Percentiles rank a stretch among this genome's conserved stretches.
These are phyloP conservation scores for Chloroidium sp. DNA, from an alignment of 163 green algal species.

Conservation along the genomic window DNA sequence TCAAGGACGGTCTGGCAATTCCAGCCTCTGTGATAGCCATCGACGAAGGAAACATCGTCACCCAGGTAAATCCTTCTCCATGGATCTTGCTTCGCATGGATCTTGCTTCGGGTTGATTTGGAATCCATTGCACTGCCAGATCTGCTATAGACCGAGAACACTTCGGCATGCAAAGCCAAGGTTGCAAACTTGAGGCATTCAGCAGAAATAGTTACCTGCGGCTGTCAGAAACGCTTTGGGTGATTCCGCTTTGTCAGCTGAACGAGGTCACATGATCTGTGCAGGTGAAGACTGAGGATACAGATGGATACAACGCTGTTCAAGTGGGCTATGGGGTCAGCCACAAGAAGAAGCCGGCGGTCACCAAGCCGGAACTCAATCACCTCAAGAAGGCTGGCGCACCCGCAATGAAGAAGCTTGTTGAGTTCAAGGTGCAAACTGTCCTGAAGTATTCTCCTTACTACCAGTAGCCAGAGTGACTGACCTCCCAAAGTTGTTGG, in stretches of 20 bases:
- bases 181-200: background rate
- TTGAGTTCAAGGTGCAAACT: constrained; percentile 81
- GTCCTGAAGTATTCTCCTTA: too few relatives aligned
- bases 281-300: constrained; percentile 82
- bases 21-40: constrained; percentile 88
- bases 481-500: too few relatives aligned
- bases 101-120: too few relatives aligned
- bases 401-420: constrained; percentile 70
- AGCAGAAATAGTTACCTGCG: background rate
- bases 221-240: too few relatives aligned
- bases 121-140: too few relatives aligned
- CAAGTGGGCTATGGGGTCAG: constrained; percentile 86
- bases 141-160: too few relatives aligned
- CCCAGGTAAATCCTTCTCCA: constrained; percentile 60
- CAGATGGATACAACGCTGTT: constrained; percentile 91
- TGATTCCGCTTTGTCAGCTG: background rate
- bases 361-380: constrained; percentile 90
- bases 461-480: too few relatives aligned
- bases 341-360: constrained; percentile 47
- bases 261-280: background rate
- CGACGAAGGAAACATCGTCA: constrained; percentile 87
- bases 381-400: constrained; percentile 83
- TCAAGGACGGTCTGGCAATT: constrained; percentile 77
- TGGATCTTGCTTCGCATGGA: too few relatives aligned
- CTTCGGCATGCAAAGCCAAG: too few relatives aligned